These are phyloP conservation scores for Tuber indicum DNA, from an alignment of 495 filamentous ascomycete genomes.

Conservation along the genomic window DNA sequence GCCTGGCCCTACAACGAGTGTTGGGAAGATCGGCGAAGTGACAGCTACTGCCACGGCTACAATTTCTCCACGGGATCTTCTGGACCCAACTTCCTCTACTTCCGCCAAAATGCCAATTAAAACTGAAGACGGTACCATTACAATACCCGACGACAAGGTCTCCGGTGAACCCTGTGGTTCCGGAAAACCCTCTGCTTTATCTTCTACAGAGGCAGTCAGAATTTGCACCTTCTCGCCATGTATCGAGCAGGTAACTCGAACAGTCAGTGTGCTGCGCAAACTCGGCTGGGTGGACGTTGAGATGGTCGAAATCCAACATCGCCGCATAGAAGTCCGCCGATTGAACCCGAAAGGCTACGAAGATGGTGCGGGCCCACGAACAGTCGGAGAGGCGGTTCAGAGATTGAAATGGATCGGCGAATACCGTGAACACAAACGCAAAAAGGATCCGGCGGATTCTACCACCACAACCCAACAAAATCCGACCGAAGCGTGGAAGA, in stretches of 20 bases:
- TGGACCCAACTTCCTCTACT: constrained; percentile 7
- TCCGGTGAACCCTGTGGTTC: neutral
- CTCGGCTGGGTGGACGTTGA: constrained; percentile 84
- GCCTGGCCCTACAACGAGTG: neutral
- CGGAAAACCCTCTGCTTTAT: constrained; percentile 50
- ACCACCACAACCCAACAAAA: constrained; percentile 10
- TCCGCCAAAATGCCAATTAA: constrained; percentile 9
- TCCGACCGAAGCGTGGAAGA: constrained; percentile 29
- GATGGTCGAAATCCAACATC: constrained; percentile 79
- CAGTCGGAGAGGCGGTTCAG: constrained; percentile 69
- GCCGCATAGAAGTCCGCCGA: constrained; percentile 69
- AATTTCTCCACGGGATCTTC: constrained; percentile 3
- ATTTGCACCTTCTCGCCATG: constrained; percentile 94
- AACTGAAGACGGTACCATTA: neutral
- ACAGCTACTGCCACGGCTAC: constrained; percentile 9
- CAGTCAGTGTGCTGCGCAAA: constrained; percentile 67
- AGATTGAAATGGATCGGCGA: constrained; percentile 66
- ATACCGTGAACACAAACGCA: constrained; percentile 28
- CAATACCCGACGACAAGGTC: neutral
- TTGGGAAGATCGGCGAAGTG: neutral
- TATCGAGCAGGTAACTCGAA: constrained; percentile 86
- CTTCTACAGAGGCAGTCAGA: constrained; percentile 58
- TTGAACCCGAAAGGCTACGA: constrained; percentile 53
- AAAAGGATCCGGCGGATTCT: constrained; percentile 24
- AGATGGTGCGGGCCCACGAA: constrained; percentile 51